phyloP scores from a whole-genome alignment of 2,329 filamentous ascomycete genomes.

The Botrytis pseudocinerea region DNA sequence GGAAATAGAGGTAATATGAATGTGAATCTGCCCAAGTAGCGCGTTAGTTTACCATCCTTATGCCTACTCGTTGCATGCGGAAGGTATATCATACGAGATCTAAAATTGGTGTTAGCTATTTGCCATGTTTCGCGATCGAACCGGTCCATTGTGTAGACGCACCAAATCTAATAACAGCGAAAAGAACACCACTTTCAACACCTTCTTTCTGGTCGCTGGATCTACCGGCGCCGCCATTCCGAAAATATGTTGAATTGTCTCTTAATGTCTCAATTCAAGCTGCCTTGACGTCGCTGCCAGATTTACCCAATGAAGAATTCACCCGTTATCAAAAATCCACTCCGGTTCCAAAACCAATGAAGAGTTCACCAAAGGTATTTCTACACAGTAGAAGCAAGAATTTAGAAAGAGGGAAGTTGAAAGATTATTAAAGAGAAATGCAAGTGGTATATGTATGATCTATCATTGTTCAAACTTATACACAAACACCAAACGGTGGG shows the following conservation, averaged over 20 bases:
- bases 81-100: slow-evolving; percentile 23
- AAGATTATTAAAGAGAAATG: background rate
- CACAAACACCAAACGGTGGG: background rate
- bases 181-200: slow-evolving; percentile 83
- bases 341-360: background rate
- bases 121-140: background rate
- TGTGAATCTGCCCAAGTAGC: slow-evolving; percentile 61
- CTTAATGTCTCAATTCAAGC: background rate
- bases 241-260: background rate
- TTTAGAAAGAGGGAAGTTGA: background rate
- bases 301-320: background rate
- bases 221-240: slow-evolving; percentile 47
- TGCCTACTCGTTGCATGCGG: background rate
- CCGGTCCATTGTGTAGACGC: slow-evolving; percentile 41
- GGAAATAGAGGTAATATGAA: slow-evolving; percentile 97
- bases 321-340: background rate
- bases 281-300: background rate
- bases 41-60: background rate
- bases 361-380: background rate
- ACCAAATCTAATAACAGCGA: slow-evolving; percentile 90
- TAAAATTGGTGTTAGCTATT: slow-evolving; percentile 21
- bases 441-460: background rate
- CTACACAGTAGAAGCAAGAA: background rate
- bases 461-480: background rate
- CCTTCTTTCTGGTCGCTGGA: slow-evolving; percentile 67